Evolutionary conservation across 495 filamentous ascomycete species (phyloP).

Genomic region (Lophiotrema nucula): DNA sequence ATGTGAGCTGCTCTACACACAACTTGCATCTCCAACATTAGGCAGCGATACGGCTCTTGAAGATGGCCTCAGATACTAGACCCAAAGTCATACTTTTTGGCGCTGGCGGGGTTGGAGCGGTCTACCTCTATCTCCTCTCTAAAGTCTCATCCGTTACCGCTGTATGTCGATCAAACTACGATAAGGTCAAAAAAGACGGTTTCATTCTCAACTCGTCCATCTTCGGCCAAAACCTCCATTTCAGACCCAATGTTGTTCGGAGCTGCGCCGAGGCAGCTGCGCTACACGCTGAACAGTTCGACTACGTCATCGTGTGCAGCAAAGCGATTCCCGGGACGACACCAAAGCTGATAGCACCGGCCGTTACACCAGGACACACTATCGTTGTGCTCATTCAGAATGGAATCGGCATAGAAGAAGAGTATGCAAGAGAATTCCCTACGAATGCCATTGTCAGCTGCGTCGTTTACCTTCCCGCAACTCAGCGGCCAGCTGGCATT

Average conservation of each 20-base stretch:
- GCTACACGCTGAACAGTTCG: slow-evolving; percentile 39
- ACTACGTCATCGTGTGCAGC: slow-evolving; percentile 55
- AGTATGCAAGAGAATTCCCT: slow-evolving; percentile 47
- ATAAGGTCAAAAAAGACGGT: slow-evolving; percentile 46
- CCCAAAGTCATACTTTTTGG: slow-evolving; percentile 52
- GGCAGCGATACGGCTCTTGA: too few species aligned
- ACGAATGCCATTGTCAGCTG: slow-evolving; percentile 47
- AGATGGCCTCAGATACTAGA: too few species aligned
- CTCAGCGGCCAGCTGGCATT: slow-evolving; percentile 40
- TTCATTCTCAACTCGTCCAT: slow-evolving; percentile 51
- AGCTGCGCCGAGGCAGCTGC: slow-evolving; percentile 42
- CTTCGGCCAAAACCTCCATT: slow-evolving; percentile 45
- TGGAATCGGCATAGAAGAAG: slow-evolving; percentile 55
- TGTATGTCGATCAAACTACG: slow-evolving; percentile 59
- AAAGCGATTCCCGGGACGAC: slow-evolving; percentile 40
- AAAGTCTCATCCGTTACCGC: slow-evolving; percentile 48
- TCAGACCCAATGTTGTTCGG: slow-evolving; percentile 45
- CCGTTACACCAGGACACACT: slow-evolving; percentile 43
- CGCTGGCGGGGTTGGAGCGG: slow-evolving; percentile 52
- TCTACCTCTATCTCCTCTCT: slow-evolving; percentile 51
- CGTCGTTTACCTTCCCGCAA: slow-evolving; percentile 52
- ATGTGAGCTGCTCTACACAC: too few species aligned
- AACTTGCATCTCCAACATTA: too few species aligned
- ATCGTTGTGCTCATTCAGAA: slow-evolving; percentile 57
- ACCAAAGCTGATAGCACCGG: slow-evolving; percentile 46